Conservation (phyloP, 2,329 filamentous ascomycete genomes). For the Claviceps citrina region DNA sequence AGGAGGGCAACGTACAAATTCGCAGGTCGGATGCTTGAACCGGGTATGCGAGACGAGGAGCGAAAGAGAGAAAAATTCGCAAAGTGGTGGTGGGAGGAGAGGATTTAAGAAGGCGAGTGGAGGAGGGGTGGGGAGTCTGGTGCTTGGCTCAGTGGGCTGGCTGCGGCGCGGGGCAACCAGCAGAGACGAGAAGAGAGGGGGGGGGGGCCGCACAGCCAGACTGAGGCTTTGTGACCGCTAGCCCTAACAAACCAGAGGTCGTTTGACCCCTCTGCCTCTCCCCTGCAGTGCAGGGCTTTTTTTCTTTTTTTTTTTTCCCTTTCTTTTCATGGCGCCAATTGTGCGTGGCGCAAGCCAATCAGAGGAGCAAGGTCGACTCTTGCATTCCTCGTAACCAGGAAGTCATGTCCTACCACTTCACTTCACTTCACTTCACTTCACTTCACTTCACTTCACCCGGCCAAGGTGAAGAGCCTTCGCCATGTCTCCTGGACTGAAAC, state of each 20-base stretch:
- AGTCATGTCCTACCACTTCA: background rate
- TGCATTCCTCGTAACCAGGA: background rate
- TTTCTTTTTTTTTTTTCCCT: constrained; percentile 8
- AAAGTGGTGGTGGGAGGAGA: constrained; percentile 22
- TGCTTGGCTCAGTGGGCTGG: constrained; percentile 9
- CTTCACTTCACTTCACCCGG: background rate
- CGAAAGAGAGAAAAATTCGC: constrained; percentile 21
- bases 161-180: constrained; percentile 22
- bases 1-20: constrained; percentile 20
- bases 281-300: too few species aligned
- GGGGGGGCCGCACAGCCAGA: too few species aligned
- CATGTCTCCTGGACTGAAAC: background rate
- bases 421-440: background rate
- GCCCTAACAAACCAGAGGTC: constrained; percentile 22
- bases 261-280: too few species aligned
- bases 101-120: constrained; percentile 23
- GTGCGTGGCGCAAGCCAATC: constrained; percentile 7
- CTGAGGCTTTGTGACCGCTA: constrained; percentile 10
- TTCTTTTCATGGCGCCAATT: constrained; percentile 3
- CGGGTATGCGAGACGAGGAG: constrained; percentile 30
- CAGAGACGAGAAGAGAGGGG: constrained; percentile 1
- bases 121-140: constrained; percentile 15
- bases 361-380: constrained; percentile 1
- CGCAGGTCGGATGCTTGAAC: constrained; percentile 30
- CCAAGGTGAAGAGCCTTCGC: background rate